Base-by-base conservation (phyloP, 2,329 filamentous ascomycete genomes). In the Xylaria arbuscula region DNA sequence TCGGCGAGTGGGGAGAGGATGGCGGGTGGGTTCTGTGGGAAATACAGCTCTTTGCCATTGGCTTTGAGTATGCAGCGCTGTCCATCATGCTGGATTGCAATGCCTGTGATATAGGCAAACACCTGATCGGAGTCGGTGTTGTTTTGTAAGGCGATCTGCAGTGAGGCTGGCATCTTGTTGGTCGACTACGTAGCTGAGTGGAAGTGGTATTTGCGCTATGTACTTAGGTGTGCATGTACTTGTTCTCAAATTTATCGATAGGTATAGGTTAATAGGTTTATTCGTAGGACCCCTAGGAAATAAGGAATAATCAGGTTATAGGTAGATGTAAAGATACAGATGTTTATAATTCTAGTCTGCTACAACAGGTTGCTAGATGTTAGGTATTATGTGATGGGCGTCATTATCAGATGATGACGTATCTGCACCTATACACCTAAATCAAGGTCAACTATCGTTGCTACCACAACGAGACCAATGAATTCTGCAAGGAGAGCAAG, bases 101-200 rank as follows among this genome's bases (percentile, higher is more conserved):
- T 83, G 11, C 89, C 89, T 3, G 88, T 92, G 75, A 93, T 87
- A 77, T 90, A 91, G 47, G 88, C 89, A 71, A 85, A 90, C 9
- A 90, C 85, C 24, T 81, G 84, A 65, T 78, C 80, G 2, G 85
- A 88, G 55, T 76, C 79, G 19, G 86, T 87, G 67, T 83, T 82
- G 76, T 91, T 91, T 68, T 84, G 81, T 6, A 91, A 78, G 11
- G 83, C 84, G 63, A 91, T 82, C 28, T 83, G 82, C 24, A 91
- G 78, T 3, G 84, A 80, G 64, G 76, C 67, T 3, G 81, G 81
- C 81, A 83, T 83, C 24, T 62, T 73, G 54, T 55, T 40, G n/a
- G 1, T 56, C 32, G 56, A 42, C 40, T 57, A 17, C 59, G 42
- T 59, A 48, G 22, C 7, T 51, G 19, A 13, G 11, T 54, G 22